phyloP scores from a whole-genome alignment of 1,139 yeast species.

The Kodamaea sp. region DNA sequence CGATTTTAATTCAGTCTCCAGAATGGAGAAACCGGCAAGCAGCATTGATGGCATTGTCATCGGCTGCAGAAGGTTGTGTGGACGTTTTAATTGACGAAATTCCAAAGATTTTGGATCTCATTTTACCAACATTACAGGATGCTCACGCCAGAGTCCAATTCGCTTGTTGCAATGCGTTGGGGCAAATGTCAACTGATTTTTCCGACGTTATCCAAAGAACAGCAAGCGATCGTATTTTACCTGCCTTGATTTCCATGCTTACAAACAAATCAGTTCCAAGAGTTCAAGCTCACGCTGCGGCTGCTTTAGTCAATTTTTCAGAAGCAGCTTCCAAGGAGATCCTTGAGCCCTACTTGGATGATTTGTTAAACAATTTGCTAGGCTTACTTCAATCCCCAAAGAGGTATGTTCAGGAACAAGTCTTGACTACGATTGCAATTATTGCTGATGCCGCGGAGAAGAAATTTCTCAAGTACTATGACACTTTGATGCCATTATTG shows the following conservation, averaged over 20 bases:
- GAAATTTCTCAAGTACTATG: constrained; percentile 87
- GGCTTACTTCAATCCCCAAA: constrained; percentile 75
- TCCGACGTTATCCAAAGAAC: constrained; percentile 85
- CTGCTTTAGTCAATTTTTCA: constrained; percentile 92
- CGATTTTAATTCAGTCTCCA: constrained; percentile 71
- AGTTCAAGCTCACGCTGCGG: constrained; percentile 98
- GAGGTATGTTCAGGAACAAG: constrained; percentile 95
- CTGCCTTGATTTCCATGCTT: constrained; percentile 83
- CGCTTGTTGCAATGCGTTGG: constrained; percentile 95
- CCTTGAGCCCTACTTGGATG: constrained; percentile 88
- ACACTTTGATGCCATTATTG: constrained; percentile 89
- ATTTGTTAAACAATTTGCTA: constrained; percentile 69
- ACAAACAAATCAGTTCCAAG: constrained; percentile 74
- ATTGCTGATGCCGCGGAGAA: constrained; percentile 98
- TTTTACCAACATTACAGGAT: constrained; percentile 79
- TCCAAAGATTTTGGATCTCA: constrained; percentile 77
- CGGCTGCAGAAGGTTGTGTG: constrained; percentile 97
- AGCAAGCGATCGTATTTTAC: constrained; percentile 76
- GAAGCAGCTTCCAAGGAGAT: constrained; percentile 88
- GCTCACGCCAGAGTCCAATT: constrained; percentile 93
- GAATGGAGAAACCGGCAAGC: constrained; percentile 97
- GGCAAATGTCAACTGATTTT: constrained; percentile 97
- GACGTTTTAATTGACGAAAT: constrained; percentile 84
- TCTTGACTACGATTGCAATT: constrained; percentile 91
- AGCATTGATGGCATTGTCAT: constrained; percentile 92